Evolutionary conservation across 768 basidiomycete genomes (phyloP), one percentile per base, ranked within the genome.

Genomic region (Amanita phalloides): DNA sequence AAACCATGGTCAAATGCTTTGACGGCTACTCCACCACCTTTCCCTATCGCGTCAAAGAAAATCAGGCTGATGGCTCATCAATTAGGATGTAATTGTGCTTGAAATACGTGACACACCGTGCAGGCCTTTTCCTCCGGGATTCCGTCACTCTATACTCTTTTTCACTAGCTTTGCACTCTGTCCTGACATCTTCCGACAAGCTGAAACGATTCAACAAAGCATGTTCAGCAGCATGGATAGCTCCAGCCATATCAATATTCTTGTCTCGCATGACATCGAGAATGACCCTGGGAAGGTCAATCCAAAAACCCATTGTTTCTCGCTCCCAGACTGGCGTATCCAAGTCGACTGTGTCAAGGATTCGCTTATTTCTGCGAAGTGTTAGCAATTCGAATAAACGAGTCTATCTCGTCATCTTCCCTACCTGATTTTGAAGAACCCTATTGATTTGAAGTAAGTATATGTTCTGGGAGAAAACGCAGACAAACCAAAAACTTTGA

Each of bases 221-320:
- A 61, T 95, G 92, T 57, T 84, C 74, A 2, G 91, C 90, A 4
- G 89, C 77, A 60, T 95, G 91, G 45, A 94, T 90, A 0, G 84
- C 86, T 45, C 79, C 90, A 0, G 90, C 88, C 0, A 81, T 74
- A 53, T 82, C 78, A 38, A 90, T 74, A 4, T 66, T 68, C 56
- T 82, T 80, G 9, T 57, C 55, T 10, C 66, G 64, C 62, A 91
- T 69, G n/a, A 82, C 60, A 5, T 71, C 61, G 44, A 90, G 63
- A 20, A 78, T 68, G 0, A 62, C 32, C 23, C 67, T 68, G 0
- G 87, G 83, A 1, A 92, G 68, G 59, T 93, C 86, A 23, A 93
- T 68, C 90, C 90, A 93, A 51, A 75, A 69, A 25, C 91, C 90
- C 1, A 76, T 81, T 1, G 84, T 79, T 52, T 82, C 77, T 21